Percentiles rank a stretch among this genome's conserved stretches.
Conservation (phyloP, 257 asterid species). For the Lycium barbarum region DNA sequence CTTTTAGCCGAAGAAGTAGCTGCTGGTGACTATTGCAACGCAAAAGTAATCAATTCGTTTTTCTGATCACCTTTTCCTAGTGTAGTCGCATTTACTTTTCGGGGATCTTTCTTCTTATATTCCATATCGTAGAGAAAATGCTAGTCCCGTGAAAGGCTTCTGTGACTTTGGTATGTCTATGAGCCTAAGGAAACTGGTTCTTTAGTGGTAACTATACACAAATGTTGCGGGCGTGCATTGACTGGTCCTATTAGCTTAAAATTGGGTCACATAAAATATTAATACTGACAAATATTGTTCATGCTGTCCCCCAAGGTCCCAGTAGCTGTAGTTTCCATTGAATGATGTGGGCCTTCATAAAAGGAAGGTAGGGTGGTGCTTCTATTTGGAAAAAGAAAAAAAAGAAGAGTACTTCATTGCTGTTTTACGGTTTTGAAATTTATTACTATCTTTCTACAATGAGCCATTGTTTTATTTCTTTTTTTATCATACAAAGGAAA, state of each 20-base stretch:
- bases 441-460: not conserved
- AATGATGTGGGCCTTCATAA: not conserved
- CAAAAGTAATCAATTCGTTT: constrained; percentile 49
- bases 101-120: constrained; percentile 17
- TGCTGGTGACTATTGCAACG: constrained; percentile 55
- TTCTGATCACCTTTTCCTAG: not conserved
- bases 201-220: not conserved
- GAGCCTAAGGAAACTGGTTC: not conserved
- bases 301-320: not conserved
- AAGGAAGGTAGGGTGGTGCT: constrained; percentile 20
- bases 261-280: not conserved
- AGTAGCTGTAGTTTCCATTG: not conserved
- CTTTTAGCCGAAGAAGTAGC: constrained; percentile 60
- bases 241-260: not conserved
- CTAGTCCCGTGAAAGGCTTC: not conserved
- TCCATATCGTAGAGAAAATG: not conserved
- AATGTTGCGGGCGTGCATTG: not conserved
- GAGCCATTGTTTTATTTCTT: constrained; percentile 12
- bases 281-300: not conserved
- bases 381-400: not conserved
- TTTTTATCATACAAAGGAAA: not conserved
- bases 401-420: not conserved
- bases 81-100: not conserved
- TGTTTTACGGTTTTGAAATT: constrained; percentile 1
- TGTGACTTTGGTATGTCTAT: not conserved